Evolutionary conservation across 805 yeast species (phyloP), one percentile per base, ranked within the genome.

Genomic region (Jamesozyma spencerorum): DNA sequence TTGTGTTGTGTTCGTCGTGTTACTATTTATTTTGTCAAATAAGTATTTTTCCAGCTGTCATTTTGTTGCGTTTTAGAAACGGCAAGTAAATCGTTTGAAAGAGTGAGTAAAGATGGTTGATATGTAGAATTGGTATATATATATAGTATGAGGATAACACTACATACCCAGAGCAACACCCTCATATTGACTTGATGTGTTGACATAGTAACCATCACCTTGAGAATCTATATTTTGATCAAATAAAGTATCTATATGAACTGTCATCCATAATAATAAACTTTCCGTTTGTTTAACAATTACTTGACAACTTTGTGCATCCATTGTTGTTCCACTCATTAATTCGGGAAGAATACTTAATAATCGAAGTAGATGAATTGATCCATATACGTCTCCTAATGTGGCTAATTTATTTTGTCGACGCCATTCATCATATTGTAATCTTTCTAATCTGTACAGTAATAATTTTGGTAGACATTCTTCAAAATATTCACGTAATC

Each of bases 271-370:
- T 26, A 51, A 45, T 13, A 57, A 41, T 3, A 60, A 41, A 4
- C 38, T 38, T 34, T 60, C 64, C 2, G 56, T 45, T 30, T 56
- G 58, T 38, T 48, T 50, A 4, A 57, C 48, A n/a, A 59, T 47
- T 17, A 56, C 33, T 22, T 50, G 54, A 36, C 59, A 50, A 20
- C 87, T 77, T 43, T 78, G 80, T n/a, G 73, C 69, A 51, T 87
- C 96, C 87, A 87, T 83, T 7, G 78, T 65, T 1, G 95, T 78
- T 47, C 79, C 80, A 0, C 85, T 72, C 40, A 88, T 71, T n/a
- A 87, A 64, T 10, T 86, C 92, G 0, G 98, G 97, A 34, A 92
- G 62, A 1, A 84, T 69, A 13, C 85, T 81, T 47, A 87, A 67
- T 42, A 90, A 62, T 47, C 98, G 68, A 44, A 90, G 62, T 29